A percentile compares a stretch with the other conserved stretches of the same genome.
phyloP scores from a whole-genome alignment of 345 rosid species.

The Clarkia xantiana region DNA sequence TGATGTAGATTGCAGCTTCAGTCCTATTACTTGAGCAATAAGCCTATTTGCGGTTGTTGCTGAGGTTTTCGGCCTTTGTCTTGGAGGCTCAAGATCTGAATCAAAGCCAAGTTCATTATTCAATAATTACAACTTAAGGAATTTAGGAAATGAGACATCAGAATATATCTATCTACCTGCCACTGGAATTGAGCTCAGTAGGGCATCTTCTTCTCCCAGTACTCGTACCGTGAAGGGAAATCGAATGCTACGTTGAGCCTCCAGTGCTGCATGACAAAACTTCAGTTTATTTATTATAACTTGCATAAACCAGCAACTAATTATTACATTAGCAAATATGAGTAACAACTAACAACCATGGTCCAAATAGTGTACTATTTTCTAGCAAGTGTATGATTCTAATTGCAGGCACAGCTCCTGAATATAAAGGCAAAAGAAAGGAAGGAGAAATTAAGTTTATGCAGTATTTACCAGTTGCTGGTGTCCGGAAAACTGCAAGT shows the following conservation, averaged over 20 bases:
- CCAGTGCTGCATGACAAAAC: constrained; percentile 43
- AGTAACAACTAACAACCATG: too few relatives aligned
- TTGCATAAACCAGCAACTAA: not conserved
- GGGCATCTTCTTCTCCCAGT: constrained; percentile 55
- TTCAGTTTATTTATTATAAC: not conserved
- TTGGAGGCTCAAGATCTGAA: constrained; percentile 82
- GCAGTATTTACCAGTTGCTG: constrained; percentile 43
- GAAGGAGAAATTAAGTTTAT: not conserved
- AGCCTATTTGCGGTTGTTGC: constrained; percentile 85
- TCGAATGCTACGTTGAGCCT: constrained; percentile 39
- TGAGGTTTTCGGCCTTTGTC: constrained; percentile 77
- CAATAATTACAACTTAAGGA: not conserved
- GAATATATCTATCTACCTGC: constrained; percentile 29
- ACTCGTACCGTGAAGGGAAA: constrained; percentile 53
- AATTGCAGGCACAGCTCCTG: too few relatives aligned
- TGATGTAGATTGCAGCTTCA: constrained; percentile 46
- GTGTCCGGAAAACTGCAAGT: constrained; percentile 72
- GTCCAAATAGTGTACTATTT: too few relatives aligned
- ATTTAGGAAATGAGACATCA: not conserved
- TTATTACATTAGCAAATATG: not conserved
- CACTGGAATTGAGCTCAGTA: constrained; percentile 36
- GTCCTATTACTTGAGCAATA: constrained; percentile 85
- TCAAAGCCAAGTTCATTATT: not conserved
- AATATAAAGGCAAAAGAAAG: too few relatives aligned
- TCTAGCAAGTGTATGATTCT: too few relatives aligned